Percentiles rank a stretch among this genome's conserved stretches.
Conservation (phyloP, 805 yeast species). For the Barnettozyma sucrosica region DNA sequence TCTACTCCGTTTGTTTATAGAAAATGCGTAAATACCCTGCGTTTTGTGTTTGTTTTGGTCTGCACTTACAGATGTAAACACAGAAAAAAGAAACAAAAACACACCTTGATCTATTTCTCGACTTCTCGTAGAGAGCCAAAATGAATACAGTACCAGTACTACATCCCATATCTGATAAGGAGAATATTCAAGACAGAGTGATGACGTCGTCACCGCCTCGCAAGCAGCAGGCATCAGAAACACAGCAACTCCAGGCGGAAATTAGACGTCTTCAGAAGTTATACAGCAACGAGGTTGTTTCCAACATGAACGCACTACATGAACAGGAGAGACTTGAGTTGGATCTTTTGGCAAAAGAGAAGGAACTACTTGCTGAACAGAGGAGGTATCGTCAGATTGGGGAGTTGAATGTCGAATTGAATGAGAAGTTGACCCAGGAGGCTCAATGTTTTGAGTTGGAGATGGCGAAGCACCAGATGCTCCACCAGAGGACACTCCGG, state of each 20-base stretch:
- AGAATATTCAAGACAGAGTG: neutral
- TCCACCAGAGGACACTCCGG: conserved; percentile 3
- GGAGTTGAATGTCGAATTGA: conserved; percentile 13
- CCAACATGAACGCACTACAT: conserved; percentile 26
- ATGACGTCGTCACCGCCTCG: neutral
- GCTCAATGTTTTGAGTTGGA: conserved; percentile 15
- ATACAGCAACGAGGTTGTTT: conserved; percentile 19
- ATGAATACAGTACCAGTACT: neutral
- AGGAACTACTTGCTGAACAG: conserved; percentile 12
- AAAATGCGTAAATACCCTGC: neutral
- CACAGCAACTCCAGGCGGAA: conserved; percentile 4
- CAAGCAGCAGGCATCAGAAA: neutral
- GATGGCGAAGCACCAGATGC: conserved; percentile 10
- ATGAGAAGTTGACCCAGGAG: conserved; percentile 14
- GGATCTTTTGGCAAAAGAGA: conserved; percentile 28
- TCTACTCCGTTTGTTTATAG: conserved; percentile 9
- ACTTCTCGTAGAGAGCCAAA: neutral
- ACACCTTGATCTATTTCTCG: neutral
- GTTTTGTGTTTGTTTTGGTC: neutral
- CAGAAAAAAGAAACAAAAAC: neutral
- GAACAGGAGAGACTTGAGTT: conserved; percentile 32
- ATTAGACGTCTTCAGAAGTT: conserved; percentile 15
- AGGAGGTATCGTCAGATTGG: conserved; percentile 6
- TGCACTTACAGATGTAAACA: neutral
- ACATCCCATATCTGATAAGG: neutral